A percentile compares a stretch with the other conserved stretches of the same genome.
These are phyloP conservation scores for Calonectria pseudoreteaudii DNA, from an alignment of 2,329 filamentous ascomycete genomes.

Conservation along the genomic window DNA sequence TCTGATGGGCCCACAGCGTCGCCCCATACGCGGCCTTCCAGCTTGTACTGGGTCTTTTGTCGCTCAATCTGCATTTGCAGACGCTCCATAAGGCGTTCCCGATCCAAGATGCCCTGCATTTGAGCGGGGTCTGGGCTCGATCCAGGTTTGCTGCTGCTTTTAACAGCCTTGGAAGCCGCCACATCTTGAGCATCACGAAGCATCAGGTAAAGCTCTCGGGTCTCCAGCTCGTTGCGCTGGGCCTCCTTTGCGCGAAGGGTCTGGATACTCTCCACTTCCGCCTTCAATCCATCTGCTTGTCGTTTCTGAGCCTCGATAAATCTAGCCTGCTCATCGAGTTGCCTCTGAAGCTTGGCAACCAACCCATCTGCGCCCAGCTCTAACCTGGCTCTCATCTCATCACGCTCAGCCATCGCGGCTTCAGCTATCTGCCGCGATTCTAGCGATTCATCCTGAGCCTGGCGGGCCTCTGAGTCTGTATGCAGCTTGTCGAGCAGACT, in stretches of 20 bases:
- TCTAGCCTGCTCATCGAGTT: constrained; percentile 90
- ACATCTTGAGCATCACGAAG: constrained; percentile 97
- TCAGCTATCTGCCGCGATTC: constrained; percentile 94
- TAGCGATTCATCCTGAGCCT: constrained; percentile 90
- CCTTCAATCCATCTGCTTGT: constrained; percentile 88
- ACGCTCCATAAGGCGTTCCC: constrained; percentile 91
- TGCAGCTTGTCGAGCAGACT: constrained; percentile 94
- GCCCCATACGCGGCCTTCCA: constrained; percentile 92
- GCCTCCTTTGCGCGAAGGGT: constrained; percentile 88
- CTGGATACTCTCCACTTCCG: constrained; percentile 88
- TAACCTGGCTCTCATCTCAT: constrained; percentile 90
- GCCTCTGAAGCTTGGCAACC: constrained; percentile 91
- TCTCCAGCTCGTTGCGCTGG: constrained; percentile 95
- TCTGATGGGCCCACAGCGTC: constrained; percentile 88
- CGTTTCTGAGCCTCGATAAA: constrained; percentile 91
- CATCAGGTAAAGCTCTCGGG: constrained; percentile 97
- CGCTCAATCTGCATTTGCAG: constrained; percentile 95
- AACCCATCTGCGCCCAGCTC: constrained; percentile 94
- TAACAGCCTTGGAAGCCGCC: constrained; percentile 83
- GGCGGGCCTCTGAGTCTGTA: constrained; percentile 93
- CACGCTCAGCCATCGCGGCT: constrained; percentile 93
- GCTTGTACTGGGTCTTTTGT: constrained; percentile 97
- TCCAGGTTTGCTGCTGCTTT: constrained; percentile 63
- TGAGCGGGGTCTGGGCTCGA: constrained; percentile 76
- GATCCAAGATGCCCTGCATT: constrained; percentile 93